Percentiles rank a stretch among this genome's conserved stretches.
These are phyloP conservation scores for Mycogone perniciosa DNA, from an alignment of 2,329 filamentous ascomycete species.

Conservation along the genomic window DNA sequence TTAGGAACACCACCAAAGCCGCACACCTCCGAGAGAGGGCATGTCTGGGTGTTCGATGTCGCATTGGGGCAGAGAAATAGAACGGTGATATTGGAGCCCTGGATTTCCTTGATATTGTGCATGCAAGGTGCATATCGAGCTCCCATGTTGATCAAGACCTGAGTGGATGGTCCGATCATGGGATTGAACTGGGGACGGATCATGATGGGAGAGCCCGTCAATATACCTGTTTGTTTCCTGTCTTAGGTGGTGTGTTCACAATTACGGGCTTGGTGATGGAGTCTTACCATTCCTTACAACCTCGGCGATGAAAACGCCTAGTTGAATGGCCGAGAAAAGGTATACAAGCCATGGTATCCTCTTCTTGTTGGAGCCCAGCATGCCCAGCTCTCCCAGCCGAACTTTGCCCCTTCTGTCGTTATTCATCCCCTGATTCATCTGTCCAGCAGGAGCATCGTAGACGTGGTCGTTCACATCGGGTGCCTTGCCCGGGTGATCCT, in stretches of 20 bases:
- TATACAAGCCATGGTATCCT: slow-evolving; percentile 77
- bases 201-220: slow-evolving; percentile 73
- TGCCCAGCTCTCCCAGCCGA: slow-evolving; percentile 53
- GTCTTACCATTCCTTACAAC: slow-evolving; percentile 72
- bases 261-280: not conserved
- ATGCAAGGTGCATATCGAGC: slow-evolving; percentile 90
- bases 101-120: slow-evolving; percentile 69
- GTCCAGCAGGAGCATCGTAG: slow-evolving; percentile 47
- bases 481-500: slow-evolving; percentile 40
- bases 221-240: slow-evolving; percentile 44
- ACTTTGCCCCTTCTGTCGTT: slow-evolving; percentile 37
- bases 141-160: slow-evolving; percentile 94
- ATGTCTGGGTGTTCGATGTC: slow-evolving; percentile 55
- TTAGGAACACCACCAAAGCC: slow-evolving; percentile 70
- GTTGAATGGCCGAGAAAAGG: slow-evolving; percentile 66
- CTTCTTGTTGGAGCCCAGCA: slow-evolving; percentile 50
- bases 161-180: slow-evolving; percentile 91
- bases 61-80: slow-evolving; percentile 78
- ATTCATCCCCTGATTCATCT: slow-evolving; percentile 22
- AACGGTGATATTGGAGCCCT: slow-evolving; percentile 42
- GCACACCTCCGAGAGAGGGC: slow-evolving; percentile 73
- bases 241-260: no score
- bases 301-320: slow-evolving; percentile 83
- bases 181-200: slow-evolving; percentile 85
- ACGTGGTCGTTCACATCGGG: slow-evolving; percentile 50